phyloP scores from a whole-genome alignment of 768 basidiomycete genomes.

The Scleroderma bovista region DNA sequence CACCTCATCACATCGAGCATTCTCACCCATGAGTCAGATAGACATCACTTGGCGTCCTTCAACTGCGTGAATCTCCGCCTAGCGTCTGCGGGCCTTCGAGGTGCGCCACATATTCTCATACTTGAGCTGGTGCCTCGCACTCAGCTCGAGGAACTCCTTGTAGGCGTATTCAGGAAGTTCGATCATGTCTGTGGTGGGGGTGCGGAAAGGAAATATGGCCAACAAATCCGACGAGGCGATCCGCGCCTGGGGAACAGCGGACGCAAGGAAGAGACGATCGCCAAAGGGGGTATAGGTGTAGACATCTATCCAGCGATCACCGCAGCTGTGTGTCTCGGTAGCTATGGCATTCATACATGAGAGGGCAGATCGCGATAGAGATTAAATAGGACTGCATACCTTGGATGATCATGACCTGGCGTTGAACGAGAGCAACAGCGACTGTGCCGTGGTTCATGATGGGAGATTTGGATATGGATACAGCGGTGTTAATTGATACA shows the following conservation, averaged over 20 bases:
- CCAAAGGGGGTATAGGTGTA: constrained; percentile 61
- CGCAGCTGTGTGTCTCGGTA: constrained; percentile 46
- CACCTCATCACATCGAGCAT: not conserved
- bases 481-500: constrained; percentile 11
- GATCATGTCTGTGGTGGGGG: constrained; percentile 47
- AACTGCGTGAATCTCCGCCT: not conserved
- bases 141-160: constrained; percentile 51
- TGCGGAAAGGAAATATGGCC: constrained; percentile 39
- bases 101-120: constrained; percentile 57
- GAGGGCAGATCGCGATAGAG: not conserved
- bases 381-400: constrained; percentile 31
- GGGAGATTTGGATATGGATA: not conserved
- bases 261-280: constrained; percentile 59
- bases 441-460: constrained; percentile 53
- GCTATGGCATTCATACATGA: constrained; percentile 33
- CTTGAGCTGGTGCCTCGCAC: constrained; percentile 45
- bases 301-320: constrained; percentile 61
- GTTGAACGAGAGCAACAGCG: constrained; percentile 65
- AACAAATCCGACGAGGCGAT: constrained; percentile 57
- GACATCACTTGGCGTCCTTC: not conserved
- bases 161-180: constrained; percentile 59
- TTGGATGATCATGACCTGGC: constrained; percentile 64
- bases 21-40: not conserved
- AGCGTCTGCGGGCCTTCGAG: constrained; percentile 32
- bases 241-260: constrained; percentile 55